Base-by-base conservation (phyloP, 2,329 filamentous ascomycete genomes). In the Diaporthe eres region DNA sequence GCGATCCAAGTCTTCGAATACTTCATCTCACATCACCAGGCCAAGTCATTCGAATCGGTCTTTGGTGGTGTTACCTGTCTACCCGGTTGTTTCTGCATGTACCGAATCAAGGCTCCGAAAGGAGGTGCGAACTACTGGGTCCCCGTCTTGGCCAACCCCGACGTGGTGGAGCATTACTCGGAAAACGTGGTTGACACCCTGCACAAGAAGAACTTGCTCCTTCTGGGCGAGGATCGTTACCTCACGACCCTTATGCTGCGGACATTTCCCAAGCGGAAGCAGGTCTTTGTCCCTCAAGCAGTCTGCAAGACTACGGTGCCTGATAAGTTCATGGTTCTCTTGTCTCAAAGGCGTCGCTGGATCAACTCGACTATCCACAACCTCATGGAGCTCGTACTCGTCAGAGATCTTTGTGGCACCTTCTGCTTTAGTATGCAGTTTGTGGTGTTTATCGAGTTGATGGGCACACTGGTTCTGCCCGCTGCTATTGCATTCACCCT, bases 381-480 rank as follows among this genome's bases (percentile, higher is more conserved):
- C 83, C 88, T 99, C 60, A 98, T 99, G 94, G 97, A 99, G 85
- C 91, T 99, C 76, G 92, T 98, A 71, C 91, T 99, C 47, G 97
- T 99, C 60, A 92, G 96, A 78, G 97, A 99, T 87, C 91, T 99
- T 22, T 99, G 97, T 82, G 97, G 97, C 79, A 99, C 97, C 4
- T 99, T 99, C 88, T 99, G 97, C 88, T 99, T 99, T 89, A 98
- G 95, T 85, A 99, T 99, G 97, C 97, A 99, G 86, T 99, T 99
- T 83, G 93, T 99, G 78, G 94, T 99, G 78, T 98, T 96, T 83
- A 94, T 99, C 82, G 97, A 99, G 86, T 89, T 99, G 74, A 90
- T 98, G 74, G 97, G 97, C 80, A 99, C 97, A 2, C 88, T 99
- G 72, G 97, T 99, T 15, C 89, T 99, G 31, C 97, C 97, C 3